These are phyloP conservation scores for Arthrobotrys sinensis DNA, from an alignment of 2,329 filamentous ascomycete genomes.

Conservation along the genomic window DNA sequence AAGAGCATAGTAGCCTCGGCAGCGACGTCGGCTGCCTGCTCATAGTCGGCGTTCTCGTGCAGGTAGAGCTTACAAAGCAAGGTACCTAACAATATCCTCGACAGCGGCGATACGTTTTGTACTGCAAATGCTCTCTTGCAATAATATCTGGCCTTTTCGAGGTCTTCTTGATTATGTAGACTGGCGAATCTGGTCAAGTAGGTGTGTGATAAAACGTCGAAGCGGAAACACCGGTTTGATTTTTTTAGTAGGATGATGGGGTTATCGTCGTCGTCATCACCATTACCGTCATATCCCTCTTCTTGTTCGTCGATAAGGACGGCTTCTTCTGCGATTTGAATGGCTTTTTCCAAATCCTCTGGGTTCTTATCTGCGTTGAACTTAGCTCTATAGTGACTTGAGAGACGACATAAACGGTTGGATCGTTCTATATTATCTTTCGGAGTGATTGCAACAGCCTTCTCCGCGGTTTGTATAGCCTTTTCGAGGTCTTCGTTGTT, in stretches of 20 bases:
- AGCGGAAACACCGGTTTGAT: no score
- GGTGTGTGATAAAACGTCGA: slow-evolving; percentile 13
- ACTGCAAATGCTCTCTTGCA: slow-evolving; percentile 8
- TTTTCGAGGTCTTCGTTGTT: slow-evolving; percentile 12
- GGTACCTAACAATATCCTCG: neutral
- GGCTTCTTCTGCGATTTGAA: neutral
- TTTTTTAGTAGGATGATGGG: no score
- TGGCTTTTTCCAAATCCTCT: slow-evolving; percentile 14
- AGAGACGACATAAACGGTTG: neutral
- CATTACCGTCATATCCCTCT: no score
- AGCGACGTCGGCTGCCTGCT: neutral
- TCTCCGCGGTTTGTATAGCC: neutral
- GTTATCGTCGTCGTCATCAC: no score
- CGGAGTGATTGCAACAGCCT: slow-evolving; percentile 3
- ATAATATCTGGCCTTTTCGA: neutral
- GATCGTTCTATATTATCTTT: neutral
- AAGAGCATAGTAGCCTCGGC: slow-evolving; percentile 1
- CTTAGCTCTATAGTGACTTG: neutral
- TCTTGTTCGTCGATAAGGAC: neutral
- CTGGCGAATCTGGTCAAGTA: neutral
- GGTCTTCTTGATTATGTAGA: neutral
- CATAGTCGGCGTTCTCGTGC: neutral
- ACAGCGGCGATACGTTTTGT: slow-evolving; percentile 11
- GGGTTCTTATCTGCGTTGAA: slow-evolving; percentile 4
- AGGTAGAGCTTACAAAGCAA: slow-evolving; percentile 5